Base-by-base conservation (phyloP, 352 stramenopile genomes). In the Phytophthora pisi region DNA sequence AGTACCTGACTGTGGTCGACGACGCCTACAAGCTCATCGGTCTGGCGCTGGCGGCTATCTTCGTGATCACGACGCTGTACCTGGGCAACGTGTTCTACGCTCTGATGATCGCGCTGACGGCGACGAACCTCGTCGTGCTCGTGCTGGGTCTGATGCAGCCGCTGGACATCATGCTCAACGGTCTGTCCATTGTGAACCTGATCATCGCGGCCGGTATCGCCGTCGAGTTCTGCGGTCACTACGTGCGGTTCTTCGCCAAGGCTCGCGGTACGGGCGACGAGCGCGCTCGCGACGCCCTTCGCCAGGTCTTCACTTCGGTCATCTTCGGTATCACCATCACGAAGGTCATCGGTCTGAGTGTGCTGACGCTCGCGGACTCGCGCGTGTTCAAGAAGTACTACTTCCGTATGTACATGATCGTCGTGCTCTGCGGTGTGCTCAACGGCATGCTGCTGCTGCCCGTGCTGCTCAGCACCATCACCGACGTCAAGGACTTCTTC, bases 301-400 rank as follows among this genome's bases (percentile, higher is more conserved):
- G 63, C 30, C 71, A 82, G 20, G 85, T 91, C n/a, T 77, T 88
- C 20, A 74, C 81, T 10, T 91, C 80, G 8, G 85, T 97, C 36
- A 63, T 97, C 36, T 93, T 87, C 28, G 88, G 90, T 46, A 96
- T 96, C 59, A 97, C 90, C 23, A 78, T 97, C 61, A 96, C 89
- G 18, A 97, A 96, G 64, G 51, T 95, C 40, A 85, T 94, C 5
- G 90, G 89, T 49, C 69, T 97, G n/a, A 87, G 81, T 46, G 84
- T 93, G 11, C 61, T 97, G 43, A 88, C 83, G 18, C 80, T 96
- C 28, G 88, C 91, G 5, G 87, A 90, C 64, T 96, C 89, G 58
- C 82, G 88, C 24, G 77, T 97, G 55, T 96, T 97, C 67, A 87
- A 91, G 62, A 88, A 96, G 47, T 38, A 18, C 26, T 54, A 50